Conservation (phyloP, 2,329 filamentous ascomycete genomes). For the Alternaria burnsii region DNA sequence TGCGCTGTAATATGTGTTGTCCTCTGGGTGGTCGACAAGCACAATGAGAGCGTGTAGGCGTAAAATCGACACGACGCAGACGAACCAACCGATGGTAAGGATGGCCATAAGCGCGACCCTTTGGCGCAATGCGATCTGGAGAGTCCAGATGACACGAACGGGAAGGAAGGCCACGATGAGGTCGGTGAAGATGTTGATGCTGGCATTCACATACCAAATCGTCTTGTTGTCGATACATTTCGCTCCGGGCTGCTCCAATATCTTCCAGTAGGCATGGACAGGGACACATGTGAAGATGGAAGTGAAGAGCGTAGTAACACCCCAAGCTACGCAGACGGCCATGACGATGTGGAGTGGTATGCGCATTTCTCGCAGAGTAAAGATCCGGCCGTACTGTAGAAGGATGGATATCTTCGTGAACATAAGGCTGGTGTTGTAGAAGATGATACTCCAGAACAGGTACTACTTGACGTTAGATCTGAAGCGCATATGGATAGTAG, state of each 20-base stretch:
- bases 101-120: slow-evolving; percentile 33
- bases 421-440: slow-evolving; percentile 33
- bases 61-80: slow-evolving; percentile 43
- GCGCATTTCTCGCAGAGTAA: slow-evolving; percentile 32
- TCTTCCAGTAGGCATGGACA: slow-evolving; percentile 32
- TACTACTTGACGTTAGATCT: slow-evolving; percentile 25
- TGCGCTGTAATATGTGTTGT: slow-evolving; percentile 35
- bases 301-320: slow-evolving; percentile 20
- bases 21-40: slow-evolving; percentile 24
- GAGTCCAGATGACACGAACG: slow-evolving; percentile 32
- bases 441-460: slow-evolving; percentile 38
- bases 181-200: slow-evolving; percentile 37
- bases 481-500: no score
- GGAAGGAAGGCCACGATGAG: slow-evolving; percentile 37
- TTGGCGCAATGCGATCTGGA: slow-evolving; percentile 34
- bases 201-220: slow-evolving; percentile 35
- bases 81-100: slow-evolving; percentile 44
- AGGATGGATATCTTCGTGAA: slow-evolving; percentile 42
- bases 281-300: slow-evolving; percentile 34
- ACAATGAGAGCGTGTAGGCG: slow-evolving; percentile 33
- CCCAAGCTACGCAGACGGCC: slow-evolving; percentile 30
- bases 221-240: slow-evolving; percentile 25
- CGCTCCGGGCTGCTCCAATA: slow-evolving; percentile 24
- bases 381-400: slow-evolving; percentile 40
- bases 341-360: slow-evolving; percentile 34